phyloP scores from a whole-genome alignment of 164 flowering plant genomes.

The Tetrastigma voinierianum region DNA sequence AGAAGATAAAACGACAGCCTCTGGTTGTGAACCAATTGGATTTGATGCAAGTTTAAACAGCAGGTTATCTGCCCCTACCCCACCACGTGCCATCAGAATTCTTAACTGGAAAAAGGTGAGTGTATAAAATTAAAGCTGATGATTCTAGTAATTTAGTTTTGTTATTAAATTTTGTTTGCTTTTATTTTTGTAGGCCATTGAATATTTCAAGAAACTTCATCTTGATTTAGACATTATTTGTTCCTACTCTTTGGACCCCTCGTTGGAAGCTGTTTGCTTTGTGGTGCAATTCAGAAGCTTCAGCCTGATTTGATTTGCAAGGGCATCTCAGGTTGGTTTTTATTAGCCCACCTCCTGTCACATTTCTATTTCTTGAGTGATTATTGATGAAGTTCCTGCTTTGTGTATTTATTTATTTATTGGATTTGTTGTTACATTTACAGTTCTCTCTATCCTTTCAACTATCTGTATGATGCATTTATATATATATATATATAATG shows the following conservation, averaged over 20 bases:
- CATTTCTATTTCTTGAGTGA: background rate
- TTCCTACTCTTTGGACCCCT: constrained; percentile 62
- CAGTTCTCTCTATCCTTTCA: no score
- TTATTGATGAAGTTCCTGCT: background rate
- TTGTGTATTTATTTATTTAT: no score
- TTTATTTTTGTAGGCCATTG: constrained; percentile 60
- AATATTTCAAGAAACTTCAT: constrained; percentile 87
- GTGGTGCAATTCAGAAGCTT: constrained; percentile 80
- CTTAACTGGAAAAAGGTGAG: constrained; percentile 85
- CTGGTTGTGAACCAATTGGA: constrained; percentile 85
- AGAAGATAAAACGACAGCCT: constrained; percentile 79
- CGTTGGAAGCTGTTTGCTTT: constrained; percentile 57
- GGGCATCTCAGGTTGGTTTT: constrained; percentile 89
- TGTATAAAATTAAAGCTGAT: constrained; percentile 1
- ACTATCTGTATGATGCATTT: no score
- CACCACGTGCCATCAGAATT: constrained; percentile 83
- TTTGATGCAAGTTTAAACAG: constrained; percentile 83
- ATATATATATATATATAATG: no score
- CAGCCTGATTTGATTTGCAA: constrained; percentile 96
- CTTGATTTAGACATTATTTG: constrained; percentile 75
- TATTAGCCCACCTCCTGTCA: background rate
- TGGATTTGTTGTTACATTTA: no score
- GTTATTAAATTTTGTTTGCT: constrained; percentile 3
- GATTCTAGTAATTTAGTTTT: background rate
- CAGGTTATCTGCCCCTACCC: constrained; percentile 89